Percentiles rank a stretch among this genome's conserved stretches.
These are phyloP conservation scores for Pleurotus citrinopileatus DNA, from an alignment of 768 basidiomycete species.

Conservation along the genomic window DNA sequence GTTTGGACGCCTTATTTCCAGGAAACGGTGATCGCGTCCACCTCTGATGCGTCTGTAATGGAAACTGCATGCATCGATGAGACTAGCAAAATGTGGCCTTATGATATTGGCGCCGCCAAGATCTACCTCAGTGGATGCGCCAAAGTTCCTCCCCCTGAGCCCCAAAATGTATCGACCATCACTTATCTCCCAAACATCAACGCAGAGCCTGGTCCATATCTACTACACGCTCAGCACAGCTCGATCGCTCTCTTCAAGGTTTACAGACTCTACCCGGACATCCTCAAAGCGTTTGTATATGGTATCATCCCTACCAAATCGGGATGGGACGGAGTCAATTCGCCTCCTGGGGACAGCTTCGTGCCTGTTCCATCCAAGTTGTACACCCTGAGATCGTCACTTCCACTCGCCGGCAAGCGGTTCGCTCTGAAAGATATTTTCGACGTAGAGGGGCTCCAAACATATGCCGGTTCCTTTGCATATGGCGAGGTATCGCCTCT, in stretches of 20 bases:
- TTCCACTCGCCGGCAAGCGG: constrained; percentile 42
- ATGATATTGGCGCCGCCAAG: background rate
- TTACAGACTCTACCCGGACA: constrained; percentile 39
- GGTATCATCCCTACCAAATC: constrained; percentile 35
- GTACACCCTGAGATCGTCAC: constrained; percentile 24
- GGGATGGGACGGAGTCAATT: constrained; percentile 30
- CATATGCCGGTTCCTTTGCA: constrained; percentile 31
- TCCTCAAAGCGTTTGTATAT: constrained; percentile 40
- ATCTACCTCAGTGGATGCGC: background rate
- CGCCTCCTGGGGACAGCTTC: constrained; percentile 24
- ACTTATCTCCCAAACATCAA: background rate
- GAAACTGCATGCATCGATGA: background rate
- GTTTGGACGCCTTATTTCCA: background rate
- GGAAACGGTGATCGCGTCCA: background rate
- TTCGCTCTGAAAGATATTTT: constrained; percentile 48
- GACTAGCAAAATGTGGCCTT: background rate
- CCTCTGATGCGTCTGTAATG: background rate
- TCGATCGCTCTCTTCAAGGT: constrained; percentile 19
- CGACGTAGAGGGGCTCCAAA: constrained; percentile 30
- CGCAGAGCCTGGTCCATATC: background rate
- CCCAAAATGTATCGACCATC: too few species aligned
- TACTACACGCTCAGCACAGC: background rate
- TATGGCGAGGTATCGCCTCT: constrained; percentile 31
- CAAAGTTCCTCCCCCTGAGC: background rate
- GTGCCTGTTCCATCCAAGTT: constrained; percentile 52